phyloP scores from a whole-genome alignment of 805 yeast species.

The Candida maesae region DNA sequence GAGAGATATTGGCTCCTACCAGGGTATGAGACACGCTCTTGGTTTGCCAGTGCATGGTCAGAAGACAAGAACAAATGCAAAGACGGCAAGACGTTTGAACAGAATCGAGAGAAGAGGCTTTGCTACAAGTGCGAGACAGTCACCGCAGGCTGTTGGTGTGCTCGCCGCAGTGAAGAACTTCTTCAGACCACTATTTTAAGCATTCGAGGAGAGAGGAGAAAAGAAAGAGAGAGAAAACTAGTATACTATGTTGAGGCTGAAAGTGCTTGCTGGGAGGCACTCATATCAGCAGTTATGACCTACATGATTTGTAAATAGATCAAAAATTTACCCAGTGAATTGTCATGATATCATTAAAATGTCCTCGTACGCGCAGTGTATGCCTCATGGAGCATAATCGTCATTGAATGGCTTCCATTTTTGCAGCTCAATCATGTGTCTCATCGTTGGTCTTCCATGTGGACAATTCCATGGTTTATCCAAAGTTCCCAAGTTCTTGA shows the following conservation, averaged over 20 bases:
- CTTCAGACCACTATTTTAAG: conserved; percentile 18
- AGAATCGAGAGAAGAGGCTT: conserved; percentile 60
- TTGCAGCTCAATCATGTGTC: conserved; percentile 71
- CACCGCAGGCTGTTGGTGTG: conserved; percentile 13
- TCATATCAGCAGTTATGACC: not conserved
- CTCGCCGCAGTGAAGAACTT: conserved; percentile 25
- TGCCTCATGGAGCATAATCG: conserved; percentile 36
- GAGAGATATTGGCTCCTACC: conserved; percentile 77
- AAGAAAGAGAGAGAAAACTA: too few relatives aligned
- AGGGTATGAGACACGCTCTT: conserved; percentile 84
- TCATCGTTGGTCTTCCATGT: conserved; percentile 96
- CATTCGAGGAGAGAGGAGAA: not conserved
- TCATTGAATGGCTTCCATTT: conserved; percentile 41
- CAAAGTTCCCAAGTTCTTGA: conserved; percentile 59
- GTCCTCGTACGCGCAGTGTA: conserved; percentile 19
- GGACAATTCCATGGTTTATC: conserved; percentile 96
- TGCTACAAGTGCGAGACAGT: conserved; percentile 11
- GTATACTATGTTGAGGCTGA: conserved; percentile 2
- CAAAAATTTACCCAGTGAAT: not conserved
- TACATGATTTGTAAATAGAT: conserved; percentile 3
- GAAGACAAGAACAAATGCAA: conserved; percentile 85
- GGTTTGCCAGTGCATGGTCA: conserved; percentile 88
- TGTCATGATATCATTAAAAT: conserved; percentile 3
- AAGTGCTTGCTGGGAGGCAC: not conserved
- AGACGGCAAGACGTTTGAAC: conserved; percentile 85